A percentile compares a stretch with the other conserved stretches of the same genome.
Evolutionary conservation across 257 asterid species (phyloP).

Genomic region (Paulownia fortunei): DNA sequence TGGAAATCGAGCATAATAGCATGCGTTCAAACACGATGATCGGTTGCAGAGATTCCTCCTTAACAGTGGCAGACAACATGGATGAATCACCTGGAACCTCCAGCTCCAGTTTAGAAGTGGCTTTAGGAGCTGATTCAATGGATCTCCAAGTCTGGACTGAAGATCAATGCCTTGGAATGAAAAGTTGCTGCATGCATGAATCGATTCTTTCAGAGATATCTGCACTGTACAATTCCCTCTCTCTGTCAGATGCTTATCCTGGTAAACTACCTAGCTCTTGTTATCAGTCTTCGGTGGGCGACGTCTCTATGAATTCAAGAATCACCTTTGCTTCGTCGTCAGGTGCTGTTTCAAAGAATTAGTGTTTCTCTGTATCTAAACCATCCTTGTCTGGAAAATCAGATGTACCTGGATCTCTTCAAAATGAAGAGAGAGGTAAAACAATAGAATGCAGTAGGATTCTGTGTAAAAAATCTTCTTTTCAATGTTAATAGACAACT

Average conservation of each 20-base stretch:
- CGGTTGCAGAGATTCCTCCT: not conserved
- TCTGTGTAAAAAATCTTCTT: not conserved
- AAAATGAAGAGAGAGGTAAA: not conserved
- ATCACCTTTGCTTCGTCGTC: conserved; percentile 34
- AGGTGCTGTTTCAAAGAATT: conserved; percentile 1
- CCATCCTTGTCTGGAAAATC: not conserved
- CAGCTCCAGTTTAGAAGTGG: conserved; percentile 19
- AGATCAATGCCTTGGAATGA: not conserved
- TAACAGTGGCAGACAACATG: not conserved
- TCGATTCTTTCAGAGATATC: conserved; percentile 25
- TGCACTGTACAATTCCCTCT: conserved; percentile 23
- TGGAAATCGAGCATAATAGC: conserved; percentile 1
- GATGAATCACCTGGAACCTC: not conserved
- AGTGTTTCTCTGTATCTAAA: not conserved
- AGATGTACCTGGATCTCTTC: not conserved
- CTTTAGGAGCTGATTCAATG: not conserved
- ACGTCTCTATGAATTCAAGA: conserved; percentile 36
- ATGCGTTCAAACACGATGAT: no score
- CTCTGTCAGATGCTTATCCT: not conserved
- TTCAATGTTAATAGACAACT: not conserved
- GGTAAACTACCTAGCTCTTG: not conserved
- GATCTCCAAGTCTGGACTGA: not conserved
- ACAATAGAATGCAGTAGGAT: not conserved
- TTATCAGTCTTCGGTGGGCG: conserved; percentile 7
- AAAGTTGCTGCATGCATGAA: not conserved